phyloP scores from a whole-genome alignment of 805 yeast species.

The Candida yuanshanica region DNA sequence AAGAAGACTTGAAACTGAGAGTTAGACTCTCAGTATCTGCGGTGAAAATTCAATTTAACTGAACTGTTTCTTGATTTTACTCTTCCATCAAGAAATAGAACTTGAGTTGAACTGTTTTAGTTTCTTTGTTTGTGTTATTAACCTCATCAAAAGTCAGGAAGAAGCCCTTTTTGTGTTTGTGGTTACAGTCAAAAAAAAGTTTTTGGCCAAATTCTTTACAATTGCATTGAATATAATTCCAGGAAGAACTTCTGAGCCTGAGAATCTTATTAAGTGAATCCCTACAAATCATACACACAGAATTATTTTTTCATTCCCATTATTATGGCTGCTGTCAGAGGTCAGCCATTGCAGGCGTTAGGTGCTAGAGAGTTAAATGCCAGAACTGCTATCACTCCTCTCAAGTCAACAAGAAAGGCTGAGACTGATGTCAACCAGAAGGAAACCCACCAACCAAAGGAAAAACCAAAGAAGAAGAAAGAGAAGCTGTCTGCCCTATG shows the following conservation, averaged over 20 bases:
- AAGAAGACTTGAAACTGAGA: neutral
- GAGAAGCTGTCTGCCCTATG: slow-evolving; percentile 88
- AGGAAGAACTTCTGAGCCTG: neutral
- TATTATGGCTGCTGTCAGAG: slow-evolving; percentile 28
- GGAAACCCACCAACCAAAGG: slow-evolving; percentile 20
- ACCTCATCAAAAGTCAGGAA: neutral
- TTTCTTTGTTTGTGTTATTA: neutral
- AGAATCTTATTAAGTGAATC: neutral
- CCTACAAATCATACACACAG: neutral
- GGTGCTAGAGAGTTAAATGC: slow-evolving; percentile 29
- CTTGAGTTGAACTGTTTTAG: neutral
- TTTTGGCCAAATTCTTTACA: neutral
- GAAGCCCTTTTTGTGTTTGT: neutral
- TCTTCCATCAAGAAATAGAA: neutral
- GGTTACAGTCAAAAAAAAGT: neutral
- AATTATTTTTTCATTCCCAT: neutral
- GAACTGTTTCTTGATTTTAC: slow-evolving; percentile 1
- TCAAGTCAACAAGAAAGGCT: slow-evolving; percentile 24
- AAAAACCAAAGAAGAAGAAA: slow-evolving; percentile 61
- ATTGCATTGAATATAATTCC: too few relatives aligned
- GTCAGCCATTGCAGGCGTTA: slow-evolving; percentile 36
- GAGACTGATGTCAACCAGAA: slow-evolving; percentile 15
- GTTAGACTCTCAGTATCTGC: neutral
- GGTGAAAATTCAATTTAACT: slow-evolving; percentile 1
- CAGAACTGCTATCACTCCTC: slow-evolving; percentile 26